Base-by-base conservation (phyloP, 2,329 filamentous ascomycete genomes). In the Claviceps pusilla region DNA sequence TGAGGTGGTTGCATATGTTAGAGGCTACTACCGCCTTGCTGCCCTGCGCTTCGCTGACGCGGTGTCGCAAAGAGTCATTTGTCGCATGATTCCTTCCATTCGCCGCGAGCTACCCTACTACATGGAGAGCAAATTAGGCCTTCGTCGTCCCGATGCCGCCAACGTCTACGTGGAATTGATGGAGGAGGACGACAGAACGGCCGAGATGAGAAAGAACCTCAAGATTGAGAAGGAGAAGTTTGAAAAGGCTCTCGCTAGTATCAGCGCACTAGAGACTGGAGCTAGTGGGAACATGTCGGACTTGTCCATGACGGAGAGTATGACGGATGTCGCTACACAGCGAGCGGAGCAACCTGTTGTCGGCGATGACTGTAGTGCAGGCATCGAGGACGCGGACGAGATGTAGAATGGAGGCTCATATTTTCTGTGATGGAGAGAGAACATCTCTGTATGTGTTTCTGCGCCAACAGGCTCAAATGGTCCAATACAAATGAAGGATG, bases 11-110 rank as follows among this genome's bases (percentile, higher is more conserved):
- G 74, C 81, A 0, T 80, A 80, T 4, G 75, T 87, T 48, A 72
- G 83, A 0, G 83, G 78, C 0, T 89, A 89, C 64, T 89, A 89
- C 62, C 73, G 79, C 49, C 76, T 84, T 4, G 84, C 86, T 0
- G 77, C 80, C 0, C 69, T 74, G 39, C 76, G 84, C 1, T 85
- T 88, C 60, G 73, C 80, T 0, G 84, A 89, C 54, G 65, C 68
- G 2, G 69, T 74, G 7, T 68, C 72, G 1, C 69, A 78, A 29
- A 69, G 73, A 50, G 65, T 78, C 53, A 70, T 74, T 11, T 74
- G 73, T 10, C 72, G 74, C 4, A 69, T 77, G 63, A 69, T 79
- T 6, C 75, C 76, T 0, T 63, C 68, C 3, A 69, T 78, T 7
- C 66, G 70, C 9, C 56, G 61, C 2, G 60, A 67, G 7, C 67